Evolutionary conservation across 805 yeast genomes (phyloP).

Genomic region (Ogataea paradorogensis): DNA sequence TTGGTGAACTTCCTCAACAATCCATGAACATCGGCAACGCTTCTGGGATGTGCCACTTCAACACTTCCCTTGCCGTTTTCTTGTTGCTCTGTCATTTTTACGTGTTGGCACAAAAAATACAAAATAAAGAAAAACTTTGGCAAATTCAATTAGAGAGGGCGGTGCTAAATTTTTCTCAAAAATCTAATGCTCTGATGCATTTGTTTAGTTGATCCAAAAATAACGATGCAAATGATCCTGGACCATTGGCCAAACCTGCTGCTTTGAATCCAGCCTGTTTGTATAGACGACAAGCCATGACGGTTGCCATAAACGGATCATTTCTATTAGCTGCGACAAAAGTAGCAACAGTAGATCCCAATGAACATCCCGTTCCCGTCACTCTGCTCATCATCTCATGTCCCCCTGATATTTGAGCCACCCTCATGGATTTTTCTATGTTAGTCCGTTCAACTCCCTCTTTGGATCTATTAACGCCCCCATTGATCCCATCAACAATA

Average conservation of each 20-base stretch:
- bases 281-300: slow-evolving; percentile 54
- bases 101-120: slow-evolving; percentile 9
- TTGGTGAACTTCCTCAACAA: slow-evolving; percentile 28
- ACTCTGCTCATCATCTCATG: slow-evolving; percentile 58
- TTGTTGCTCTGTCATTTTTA: slow-evolving; percentile 5
- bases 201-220: slow-evolving; percentile 44
- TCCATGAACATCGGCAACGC: slow-evolving; percentile 25
- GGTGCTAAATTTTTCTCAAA: background rate
- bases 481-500: slow-evolving; percentile 43
- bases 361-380: slow-evolving; percentile 82
- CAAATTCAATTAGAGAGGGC: background rate
- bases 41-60: slow-evolving; percentile 20
- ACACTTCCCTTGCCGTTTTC: slow-evolving; percentile 4
- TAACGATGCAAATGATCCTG: slow-evolving; percentile 50
- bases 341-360: slow-evolving; percentile 70
- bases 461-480: slow-evolving; percentile 15
- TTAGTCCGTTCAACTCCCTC: no score
- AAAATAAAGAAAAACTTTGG: slow-evolving; percentile 1
- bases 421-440: slow-evolving; percentile 9
- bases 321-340: slow-evolving; percentile 45
- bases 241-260: slow-evolving; percentile 40
- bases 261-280: slow-evolving; percentile 63
- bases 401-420: slow-evolving; percentile 50
- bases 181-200: slow-evolving; percentile 1
- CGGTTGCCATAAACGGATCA: slow-evolving; percentile 44